These are phyloP conservation scores for Marasmius sp. DNA, from an alignment of 1,284 basidiomycete genomes.

Conservation along the genomic window DNA sequence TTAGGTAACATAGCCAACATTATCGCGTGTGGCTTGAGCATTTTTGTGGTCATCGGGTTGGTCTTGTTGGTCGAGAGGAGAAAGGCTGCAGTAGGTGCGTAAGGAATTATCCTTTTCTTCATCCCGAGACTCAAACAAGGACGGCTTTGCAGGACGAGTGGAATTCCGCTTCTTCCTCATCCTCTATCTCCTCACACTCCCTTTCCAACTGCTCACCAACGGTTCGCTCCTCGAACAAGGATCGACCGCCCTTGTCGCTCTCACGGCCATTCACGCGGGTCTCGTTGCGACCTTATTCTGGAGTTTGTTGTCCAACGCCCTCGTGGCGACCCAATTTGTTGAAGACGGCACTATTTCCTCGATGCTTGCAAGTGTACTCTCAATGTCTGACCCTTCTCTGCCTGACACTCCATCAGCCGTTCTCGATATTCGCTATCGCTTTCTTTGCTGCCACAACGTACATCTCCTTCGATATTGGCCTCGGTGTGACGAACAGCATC, in stretches of 20 bases:
- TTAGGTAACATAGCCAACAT: constrained; percentile 65
- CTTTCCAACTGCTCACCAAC: constrained; percentile 77
- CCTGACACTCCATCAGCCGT: constrained; percentile 47
- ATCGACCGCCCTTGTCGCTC: constrained; percentile 62
- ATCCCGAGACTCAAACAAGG: background rate
- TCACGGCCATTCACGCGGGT: constrained; percentile 77
- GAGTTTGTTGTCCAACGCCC: constrained; percentile 73
- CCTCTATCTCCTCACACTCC: constrained; percentile 70
- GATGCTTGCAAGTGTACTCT: constrained; percentile 54
- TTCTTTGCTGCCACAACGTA: constrained; percentile 76
- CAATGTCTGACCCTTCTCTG: constrained; percentile 1
- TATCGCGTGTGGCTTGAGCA: constrained; percentile 51
- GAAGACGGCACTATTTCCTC: constrained; percentile 80
- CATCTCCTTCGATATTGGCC: constrained; percentile 75
- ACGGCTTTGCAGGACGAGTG: constrained; percentile 51
- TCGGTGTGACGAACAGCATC: constrained; percentile 61
- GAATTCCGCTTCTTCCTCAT: constrained; percentile 68
- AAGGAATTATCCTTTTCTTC: background rate
- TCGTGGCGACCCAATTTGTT: constrained; percentile 81
- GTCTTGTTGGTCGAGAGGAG: constrained; percentile 26
- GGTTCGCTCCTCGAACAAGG: constrained; percentile 78
- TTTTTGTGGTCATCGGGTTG: constrained; percentile 42
- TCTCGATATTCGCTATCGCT: constrained; percentile 54
- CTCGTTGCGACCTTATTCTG: constrained; percentile 74
- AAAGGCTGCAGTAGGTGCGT: constrained; percentile 55